Conservation (phyloP, 371 early-diverging fungal genomes). For the Mortierella sp. region DNA sequence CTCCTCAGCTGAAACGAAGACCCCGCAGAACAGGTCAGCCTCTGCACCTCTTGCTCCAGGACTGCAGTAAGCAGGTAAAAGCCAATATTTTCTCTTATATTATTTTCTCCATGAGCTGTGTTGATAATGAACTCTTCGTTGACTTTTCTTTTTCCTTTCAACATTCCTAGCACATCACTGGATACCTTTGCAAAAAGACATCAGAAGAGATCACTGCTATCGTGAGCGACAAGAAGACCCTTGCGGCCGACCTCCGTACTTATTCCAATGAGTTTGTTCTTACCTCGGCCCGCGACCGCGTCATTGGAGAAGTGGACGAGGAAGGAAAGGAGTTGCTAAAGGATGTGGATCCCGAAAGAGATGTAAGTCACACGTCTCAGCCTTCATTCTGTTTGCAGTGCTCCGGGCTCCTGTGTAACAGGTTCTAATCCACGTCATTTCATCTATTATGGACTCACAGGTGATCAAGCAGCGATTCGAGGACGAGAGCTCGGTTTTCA, state of each 20-base stretch:
- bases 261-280: conserved; percentile 59
- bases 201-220: conserved; percentile 57
- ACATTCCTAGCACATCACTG: conserved; percentile 53
- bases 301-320: conserved; percentile 57
- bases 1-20: conserved; percentile 34
- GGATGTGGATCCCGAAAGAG: conserved; percentile 55
- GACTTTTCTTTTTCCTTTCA: not conserved
- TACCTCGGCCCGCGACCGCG: conserved; percentile 57
- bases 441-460: conserved; percentile 14
- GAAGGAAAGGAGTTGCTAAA: conserved; percentile 57
- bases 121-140: not conserved
- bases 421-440: not conserved
- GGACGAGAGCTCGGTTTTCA: conserved; percentile 58
- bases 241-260: conserved; percentile 56
- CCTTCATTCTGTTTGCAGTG: not conserved
- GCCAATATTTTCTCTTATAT: not conserved
- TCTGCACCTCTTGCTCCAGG: conserved; percentile 52
- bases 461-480: conserved; percentile 62
- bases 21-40: conserved; percentile 57
- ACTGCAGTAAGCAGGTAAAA: conserved; percentile 58
- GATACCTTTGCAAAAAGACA: conserved; percentile 57
- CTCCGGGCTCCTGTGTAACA: not conserved
- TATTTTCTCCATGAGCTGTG: not conserved
- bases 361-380: conserved; percentile 30
- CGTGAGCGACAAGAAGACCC: conserved; percentile 51